Conservation (phyloP, 169 alveolate genomes). For the Condylostoma magnum region DNA sequence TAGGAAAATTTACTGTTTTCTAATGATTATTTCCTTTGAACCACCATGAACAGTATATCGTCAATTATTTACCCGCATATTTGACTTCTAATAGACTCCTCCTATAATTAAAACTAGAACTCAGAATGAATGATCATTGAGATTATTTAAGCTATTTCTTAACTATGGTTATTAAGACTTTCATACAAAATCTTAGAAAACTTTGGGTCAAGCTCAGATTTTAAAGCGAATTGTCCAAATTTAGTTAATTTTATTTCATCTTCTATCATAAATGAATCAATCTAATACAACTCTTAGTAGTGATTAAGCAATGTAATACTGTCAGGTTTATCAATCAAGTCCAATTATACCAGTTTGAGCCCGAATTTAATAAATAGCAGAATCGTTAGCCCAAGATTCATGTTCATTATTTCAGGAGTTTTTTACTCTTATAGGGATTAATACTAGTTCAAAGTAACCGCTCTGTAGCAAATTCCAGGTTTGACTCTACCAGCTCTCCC, state of each 20-base stretch:
- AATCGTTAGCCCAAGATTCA: neutral
- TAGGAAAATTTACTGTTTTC: neutral
- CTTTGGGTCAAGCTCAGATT: neutral
- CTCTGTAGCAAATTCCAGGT: conserved; percentile 77
- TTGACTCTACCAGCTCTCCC: conserved; percentile 92
- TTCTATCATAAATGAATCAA: neutral
- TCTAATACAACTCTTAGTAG: neutral
- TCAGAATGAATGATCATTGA: neutral
- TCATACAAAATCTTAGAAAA: conserved; percentile 8
- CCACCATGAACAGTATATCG: neutral
- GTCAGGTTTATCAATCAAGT: neutral
- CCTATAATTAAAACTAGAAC: neutral
- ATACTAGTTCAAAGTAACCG: conserved; percentile 74
- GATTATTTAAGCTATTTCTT: neutral
- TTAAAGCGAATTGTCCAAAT: neutral
- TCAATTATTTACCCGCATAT: neutral
- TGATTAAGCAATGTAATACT: neutral
- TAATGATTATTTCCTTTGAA: neutral
- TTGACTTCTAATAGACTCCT: neutral
- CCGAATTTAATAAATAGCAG: neutral
- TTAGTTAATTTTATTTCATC: neutral
- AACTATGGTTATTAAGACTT: neutral
- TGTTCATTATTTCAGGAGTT: conserved; percentile 24
- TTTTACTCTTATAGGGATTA: neutral
- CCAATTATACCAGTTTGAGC: neutral